Evolutionary conservation across 192 early-diverging fungal genomes (phyloP), one percentile per base, ranked within the genome.

Genomic region (Neocallimastix lanati): DNA sequence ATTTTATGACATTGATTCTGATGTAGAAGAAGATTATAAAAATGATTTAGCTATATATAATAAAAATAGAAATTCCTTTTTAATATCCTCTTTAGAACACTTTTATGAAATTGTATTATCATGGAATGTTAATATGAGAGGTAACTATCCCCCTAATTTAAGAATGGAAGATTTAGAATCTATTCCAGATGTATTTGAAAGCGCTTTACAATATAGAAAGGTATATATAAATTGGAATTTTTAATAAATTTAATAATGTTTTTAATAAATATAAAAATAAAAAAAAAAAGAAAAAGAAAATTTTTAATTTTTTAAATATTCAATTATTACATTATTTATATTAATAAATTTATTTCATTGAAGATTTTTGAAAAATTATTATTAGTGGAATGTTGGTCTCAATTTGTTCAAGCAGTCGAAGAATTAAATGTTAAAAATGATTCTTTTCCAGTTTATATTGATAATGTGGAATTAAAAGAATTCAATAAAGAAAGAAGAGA

Each of bases 141-240:
- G 87, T 25, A 88, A 91, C 18, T 80, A 86, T 18, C 92, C 93
- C n/a, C 90, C 89, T 0, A 84, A 86, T 96, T 94, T 84, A 89
- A 86, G 77, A 85, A 82, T 13, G 13, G 18, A 50, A 21, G 40
- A 50, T 50, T 50, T 50, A 50, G 40, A 50, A 50, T 16, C 40
- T 1, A 21, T 50, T 50, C 40, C 40, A 50, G 40, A 50, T 6
- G 18, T 21, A 21, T 50, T 50, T 50, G 40, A 50, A 50, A 50
- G 6, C 21, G 40, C 40, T 2, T 50, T 50, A 21, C 40, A 50
- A 50, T 50, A 50, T 50, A 50, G 40, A 50, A 50, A 50, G 40
- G 40, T 50, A 50, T 50, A 50, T 50, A 38, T 38, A 38, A 14
- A 38, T n/a, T n/a, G n/a, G n/a, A n/a, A n/a, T n/a, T n/a, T n/a